Evolutionary conservation across 257 asterid genomes (phyloP).

Genomic region (Thymus mandschuricus): DNA sequence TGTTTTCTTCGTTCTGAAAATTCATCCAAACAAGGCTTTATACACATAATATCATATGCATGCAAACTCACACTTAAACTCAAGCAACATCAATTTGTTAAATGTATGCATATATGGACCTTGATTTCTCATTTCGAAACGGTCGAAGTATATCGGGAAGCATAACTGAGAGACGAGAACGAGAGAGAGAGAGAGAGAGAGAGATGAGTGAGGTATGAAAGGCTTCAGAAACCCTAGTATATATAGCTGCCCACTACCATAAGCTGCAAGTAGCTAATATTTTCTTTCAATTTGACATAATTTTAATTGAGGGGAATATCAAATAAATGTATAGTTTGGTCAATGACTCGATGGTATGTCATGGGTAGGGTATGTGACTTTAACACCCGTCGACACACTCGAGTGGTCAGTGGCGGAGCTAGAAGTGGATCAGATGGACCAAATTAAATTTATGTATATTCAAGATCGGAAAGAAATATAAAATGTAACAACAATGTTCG

Average conservation of each 20-base stretch:
- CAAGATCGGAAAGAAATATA: too few species aligned
- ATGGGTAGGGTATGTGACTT: too few species aligned
- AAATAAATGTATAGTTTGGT: too few species aligned
- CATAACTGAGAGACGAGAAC: slow-evolving; percentile 27
- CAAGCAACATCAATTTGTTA: background rate
- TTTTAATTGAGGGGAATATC: too few species aligned
- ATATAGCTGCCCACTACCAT: slow-evolving; percentile 7
- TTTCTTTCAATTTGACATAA: background rate
- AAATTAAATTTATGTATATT: too few species aligned
- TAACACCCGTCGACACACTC: too few species aligned
- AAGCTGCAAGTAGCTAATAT: background rate
- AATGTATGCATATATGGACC: slow-evolving; percentile 26
- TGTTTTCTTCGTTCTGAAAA: slow-evolving; percentile 37
- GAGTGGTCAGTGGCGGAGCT: too few species aligned
- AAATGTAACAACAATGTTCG: too few species aligned
- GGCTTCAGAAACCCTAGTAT: slow-evolving; percentile 13
- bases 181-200: slow-evolving; percentile 5
- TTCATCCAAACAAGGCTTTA: slow-evolving; percentile 10
- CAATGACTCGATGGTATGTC: too few species aligned
- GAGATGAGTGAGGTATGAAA: slow-evolving; percentile 20
- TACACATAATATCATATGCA: background rate
- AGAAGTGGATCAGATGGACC: too few species aligned
- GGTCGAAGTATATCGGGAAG: slow-evolving; percentile 40
- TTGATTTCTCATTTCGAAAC: slow-evolving; percentile 49
- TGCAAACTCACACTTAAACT: background rate